phyloP scores from a whole-genome alignment of 257 asterid species.

The Schizonepeta tenuifolia region DNA sequence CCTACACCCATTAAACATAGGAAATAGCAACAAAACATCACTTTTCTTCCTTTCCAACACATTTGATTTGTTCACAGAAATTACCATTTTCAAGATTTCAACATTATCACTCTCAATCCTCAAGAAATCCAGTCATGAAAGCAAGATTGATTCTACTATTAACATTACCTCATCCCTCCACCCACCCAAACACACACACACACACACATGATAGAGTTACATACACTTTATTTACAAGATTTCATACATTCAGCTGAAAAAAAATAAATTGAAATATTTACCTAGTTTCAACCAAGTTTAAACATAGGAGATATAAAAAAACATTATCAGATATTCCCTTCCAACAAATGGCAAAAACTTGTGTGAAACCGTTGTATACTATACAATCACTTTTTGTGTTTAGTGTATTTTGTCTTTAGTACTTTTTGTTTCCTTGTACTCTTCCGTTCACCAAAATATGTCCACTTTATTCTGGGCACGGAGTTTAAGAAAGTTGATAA shows the following conservation, averaged over 20 bases:
- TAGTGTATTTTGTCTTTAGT: too few species aligned
- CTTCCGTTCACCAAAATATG: too few species aligned
- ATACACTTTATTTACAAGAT: conserved; percentile 2
- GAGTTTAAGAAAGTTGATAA: too few species aligned
- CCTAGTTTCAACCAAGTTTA: conserved; percentile 64
- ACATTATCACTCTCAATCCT: conserved; percentile 17
- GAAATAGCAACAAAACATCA: conserved; percentile 4
- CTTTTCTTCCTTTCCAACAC: neutral
- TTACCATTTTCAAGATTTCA: neutral
- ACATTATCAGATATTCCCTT: conserved; percentile 17
- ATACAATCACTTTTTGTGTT: too few species aligned
- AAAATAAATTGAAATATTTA: conserved; percentile 26
- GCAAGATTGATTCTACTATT: too few species aligned
- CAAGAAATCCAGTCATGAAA: too few species aligned
- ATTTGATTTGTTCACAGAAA: neutral
- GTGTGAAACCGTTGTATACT: too few species aligned
- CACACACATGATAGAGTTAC: too few species aligned
- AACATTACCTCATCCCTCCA: neutral
- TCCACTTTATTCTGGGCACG: too few species aligned
- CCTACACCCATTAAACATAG: conserved; percentile 45
- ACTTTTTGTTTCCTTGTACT: too few species aligned
- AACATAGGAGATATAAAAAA: neutral
- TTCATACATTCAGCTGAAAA: conserved; percentile 17
- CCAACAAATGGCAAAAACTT: too few species aligned
- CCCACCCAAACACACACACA: neutral